A percentile compares a stretch with the other conserved stretches of the same genome.
phyloP scores from a whole-genome alignment of 345 rosid species.

The Brassica juncea region DNA sequence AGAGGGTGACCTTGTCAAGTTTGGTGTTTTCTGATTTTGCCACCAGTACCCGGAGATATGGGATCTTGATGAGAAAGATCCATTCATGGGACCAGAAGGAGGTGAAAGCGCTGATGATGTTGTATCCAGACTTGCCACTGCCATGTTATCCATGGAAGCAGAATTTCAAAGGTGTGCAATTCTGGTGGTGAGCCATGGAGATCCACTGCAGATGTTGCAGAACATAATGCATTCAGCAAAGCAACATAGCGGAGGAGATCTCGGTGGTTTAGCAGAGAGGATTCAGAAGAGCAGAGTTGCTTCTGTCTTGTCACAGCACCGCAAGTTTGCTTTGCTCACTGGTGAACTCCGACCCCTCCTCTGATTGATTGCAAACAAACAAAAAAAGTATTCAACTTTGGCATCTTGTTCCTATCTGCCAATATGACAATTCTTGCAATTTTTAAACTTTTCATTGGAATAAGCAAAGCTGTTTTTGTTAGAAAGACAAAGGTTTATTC shows the following conservation, averaged over 20 bases:
- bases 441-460: not conserved
- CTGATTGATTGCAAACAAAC: slow-evolving; percentile 24
- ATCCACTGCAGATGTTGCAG: slow-evolving; percentile 89
- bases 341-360: slow-evolving; percentile 1
- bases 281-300: slow-evolving; percentile 43
- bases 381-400: not conserved
- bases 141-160: slow-evolving; percentile 59
- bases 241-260: not conserved
- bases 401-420: not conserved
- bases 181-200: slow-evolving; percentile 86
- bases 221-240: slow-evolving; percentile 42
- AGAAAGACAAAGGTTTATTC: not conserved
- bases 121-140: slow-evolving; percentile 66
- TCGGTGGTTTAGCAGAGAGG: slow-evolving; percentile 2
- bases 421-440: not conserved
- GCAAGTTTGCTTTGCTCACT: slow-evolving; percentile 67
- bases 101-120: slow-evolving; percentile 93
- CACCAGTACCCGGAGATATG: slow-evolving; percentile 76
- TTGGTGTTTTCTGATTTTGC: slow-evolving; percentile 2
- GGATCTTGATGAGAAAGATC: slow-evolving; percentile 86
- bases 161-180: slow-evolving; percentile 76
- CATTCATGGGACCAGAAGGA: slow-evolving; percentile 62
- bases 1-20: not conserved
- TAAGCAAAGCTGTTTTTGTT: not conserved
- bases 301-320: slow-evolving; percentile 74